Evolutionary conservation across 2,329 filamentous ascomycete species (phyloP).

Genomic region (Colletotrichum godetiae): DNA sequence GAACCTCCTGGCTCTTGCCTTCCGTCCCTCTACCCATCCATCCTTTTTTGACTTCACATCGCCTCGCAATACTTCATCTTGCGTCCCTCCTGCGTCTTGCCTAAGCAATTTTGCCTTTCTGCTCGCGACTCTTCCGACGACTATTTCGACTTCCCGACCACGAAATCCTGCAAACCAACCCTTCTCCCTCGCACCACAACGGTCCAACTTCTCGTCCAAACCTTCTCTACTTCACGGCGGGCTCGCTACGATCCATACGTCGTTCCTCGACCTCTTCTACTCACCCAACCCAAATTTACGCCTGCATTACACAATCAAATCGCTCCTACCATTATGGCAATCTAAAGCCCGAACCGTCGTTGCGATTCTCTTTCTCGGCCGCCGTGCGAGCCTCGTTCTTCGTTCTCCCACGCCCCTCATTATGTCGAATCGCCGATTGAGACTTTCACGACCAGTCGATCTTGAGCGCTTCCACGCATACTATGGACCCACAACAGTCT

Average conservation of each 20-base stretch:
- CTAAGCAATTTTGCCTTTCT: background rate
- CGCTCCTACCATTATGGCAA: conserved; percentile 18
- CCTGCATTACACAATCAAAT: background rate
- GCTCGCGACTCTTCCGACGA: background rate
- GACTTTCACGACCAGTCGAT: conserved; percentile 26
- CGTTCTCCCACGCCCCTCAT: conserved; percentile 28
- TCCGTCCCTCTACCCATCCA: background rate
- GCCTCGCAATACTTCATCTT: conserved; percentile 14
- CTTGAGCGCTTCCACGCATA: conserved; percentile 1
- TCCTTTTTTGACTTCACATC: conserved; percentile 30
- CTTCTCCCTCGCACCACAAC: conserved; percentile 1
- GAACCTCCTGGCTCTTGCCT: conserved; percentile 9
- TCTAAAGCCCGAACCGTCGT: conserved; percentile 16
- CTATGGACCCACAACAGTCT: conserved; percentile 29
- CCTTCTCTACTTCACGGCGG: background rate
- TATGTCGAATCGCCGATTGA: conserved; percentile 36
- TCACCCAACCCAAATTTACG: background rate
- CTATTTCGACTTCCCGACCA: background rate
- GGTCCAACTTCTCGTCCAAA: background rate
- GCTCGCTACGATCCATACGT: background rate
- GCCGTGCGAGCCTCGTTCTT: conserved; percentile 34
- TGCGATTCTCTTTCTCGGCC: conserved; percentile 26
- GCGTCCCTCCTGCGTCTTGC: background rate
- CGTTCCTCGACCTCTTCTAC: background rate
- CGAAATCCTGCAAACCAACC: background rate